Evolutionary conservation across 257 asterid genomes (phyloP).

Genomic region (Nyctanthes arbortristis): DNA sequence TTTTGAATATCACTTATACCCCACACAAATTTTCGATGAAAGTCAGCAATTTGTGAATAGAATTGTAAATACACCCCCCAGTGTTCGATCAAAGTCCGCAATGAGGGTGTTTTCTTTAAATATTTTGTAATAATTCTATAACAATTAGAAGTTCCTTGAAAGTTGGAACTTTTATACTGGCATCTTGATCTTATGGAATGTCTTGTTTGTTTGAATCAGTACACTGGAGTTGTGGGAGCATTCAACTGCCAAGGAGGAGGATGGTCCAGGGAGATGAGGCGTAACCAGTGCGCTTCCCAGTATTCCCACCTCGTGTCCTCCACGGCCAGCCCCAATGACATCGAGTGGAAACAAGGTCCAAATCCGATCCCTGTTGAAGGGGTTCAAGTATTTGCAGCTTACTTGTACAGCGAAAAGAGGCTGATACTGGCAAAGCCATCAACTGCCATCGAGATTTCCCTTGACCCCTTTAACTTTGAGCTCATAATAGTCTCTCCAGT

Average conservation of each 20-base stretch:
- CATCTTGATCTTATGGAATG: neutral
- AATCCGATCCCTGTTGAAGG: conserved; percentile 47
- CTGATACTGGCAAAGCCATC: conserved; percentile 46
- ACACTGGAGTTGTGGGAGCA: conserved; percentile 83
- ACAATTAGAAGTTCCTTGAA: too few relatives aligned
- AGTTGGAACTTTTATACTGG: neutral
- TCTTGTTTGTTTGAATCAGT: conserved; percentile 33
- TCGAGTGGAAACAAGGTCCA: conserved; percentile 64
- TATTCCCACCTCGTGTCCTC: conserved; percentile 60
- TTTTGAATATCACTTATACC: neutral
- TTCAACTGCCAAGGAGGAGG: conserved; percentile 99
- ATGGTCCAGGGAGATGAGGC: conserved; percentile 72
- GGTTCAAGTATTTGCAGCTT: conserved; percentile 47
- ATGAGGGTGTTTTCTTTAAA: neutral
- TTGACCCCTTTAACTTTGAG: conserved; percentile 67
- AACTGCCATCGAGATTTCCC: conserved; percentile 41
- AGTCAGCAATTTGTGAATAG: neutral
- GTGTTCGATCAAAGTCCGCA: neutral
- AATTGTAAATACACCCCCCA: neutral
- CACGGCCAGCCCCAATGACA: conserved; percentile 54
- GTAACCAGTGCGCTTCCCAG: conserved; percentile 72
- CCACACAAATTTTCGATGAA: too few relatives aligned
- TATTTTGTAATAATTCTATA: too few relatives aligned
- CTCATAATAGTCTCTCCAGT: conserved; percentile 61
- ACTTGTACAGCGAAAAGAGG: conserved; percentile 46